Base-by-base conservation (phyloP, 441 rosid genomes). In the Adansonia gregorii region DNA sequence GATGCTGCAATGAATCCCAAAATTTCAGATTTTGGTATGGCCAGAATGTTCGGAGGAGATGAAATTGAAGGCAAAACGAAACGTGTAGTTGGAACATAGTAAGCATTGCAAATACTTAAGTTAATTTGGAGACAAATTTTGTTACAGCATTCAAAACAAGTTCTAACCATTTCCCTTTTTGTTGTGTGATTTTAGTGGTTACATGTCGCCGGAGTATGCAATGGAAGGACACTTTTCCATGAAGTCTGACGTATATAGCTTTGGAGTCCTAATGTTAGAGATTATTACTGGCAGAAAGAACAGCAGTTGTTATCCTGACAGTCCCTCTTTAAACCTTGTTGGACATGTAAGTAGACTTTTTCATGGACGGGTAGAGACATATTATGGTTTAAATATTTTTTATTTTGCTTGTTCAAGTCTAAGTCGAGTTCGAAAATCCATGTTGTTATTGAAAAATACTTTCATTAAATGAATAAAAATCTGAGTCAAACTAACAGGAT, bases 51-150 rank as follows among this genome's bases (percentile, higher is more conserved):
- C 35, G 35, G 2, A 27, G 35, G 35, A 27, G 35, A 27, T 27
- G 35, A 27, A 27, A 27, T 27, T 27, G 35, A 27, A 27, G 35
- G 35, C 35, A 27, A 27, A 27, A 27, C 35, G 35, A 27, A 27
- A 27, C 35, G 35, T 27, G 89, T 91, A 0, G 91, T 91, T 0
- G 94, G 97, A 76, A 93, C 96, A 78, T 90, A 88, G 98, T 91
- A 83, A 88, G 95, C 79, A 27, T 27, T 27, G 35, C 35, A 27
- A 45, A 4, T 19, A 2, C 68, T 35, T 2, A 14, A 12, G 19
- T 10, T 5, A 35, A 35, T 15, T 35, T 64, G 9, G 1, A 27
- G 20, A 31, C 46, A 4, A 59, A 0, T 31, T 14, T 19, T 64
- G 22, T 46, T 64, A 15, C 22, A 2, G 4, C 4, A 14, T 64